phyloP scores from a whole-genome alignment of 2,329 filamentous ascomycete genomes.

The Fusarium sp. region DNA sequence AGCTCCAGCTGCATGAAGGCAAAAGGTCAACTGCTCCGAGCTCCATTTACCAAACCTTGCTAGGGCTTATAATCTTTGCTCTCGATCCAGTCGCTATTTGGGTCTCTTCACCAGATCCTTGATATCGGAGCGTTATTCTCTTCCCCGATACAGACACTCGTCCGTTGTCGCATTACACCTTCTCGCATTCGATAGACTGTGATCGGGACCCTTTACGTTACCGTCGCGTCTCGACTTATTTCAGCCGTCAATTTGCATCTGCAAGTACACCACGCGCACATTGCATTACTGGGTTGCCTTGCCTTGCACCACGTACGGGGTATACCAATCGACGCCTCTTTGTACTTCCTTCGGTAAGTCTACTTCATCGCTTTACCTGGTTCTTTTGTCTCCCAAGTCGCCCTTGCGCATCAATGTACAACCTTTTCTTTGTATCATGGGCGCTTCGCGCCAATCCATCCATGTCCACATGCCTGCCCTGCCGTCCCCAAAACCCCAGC shows the following conservation, averaged over 20 bases:
- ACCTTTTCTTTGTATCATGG: constrained; percentile 16
- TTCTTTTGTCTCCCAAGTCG: constrained; percentile 3
- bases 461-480: constrained; percentile 17
- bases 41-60: constrained; percentile 12
- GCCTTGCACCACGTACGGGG: constrained; percentile 34
- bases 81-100: too few species aligned
- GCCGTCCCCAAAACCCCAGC: constrained; percentile 18
- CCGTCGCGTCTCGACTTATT: neutral
- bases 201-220: constrained; percentile 32
- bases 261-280: constrained; percentile 12
- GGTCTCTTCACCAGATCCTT: constrained; percentile 18
- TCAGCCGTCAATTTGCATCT: constrained; percentile 18
- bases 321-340: constrained; percentile 19
- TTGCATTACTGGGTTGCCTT: constrained; percentile 35
- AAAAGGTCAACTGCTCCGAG: constrained; percentile 12
- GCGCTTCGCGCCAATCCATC: constrained; percentile 16
- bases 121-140: constrained; percentile 25
- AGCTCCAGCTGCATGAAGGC: constrained; percentile 3
- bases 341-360: constrained; percentile 38
- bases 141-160: constrained; percentile 42
- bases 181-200: constrained; percentile 17
- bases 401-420: constrained; percentile 30
- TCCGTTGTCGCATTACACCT: constrained; percentile 44
- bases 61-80: constrained; percentile 21
- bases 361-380: constrained; percentile 12